A percentile compares a stretch with the other conserved stretches of the same genome.
phyloP scores from a whole-genome alignment of 208 protist species.

The Naegleria fowleri region DNA sequence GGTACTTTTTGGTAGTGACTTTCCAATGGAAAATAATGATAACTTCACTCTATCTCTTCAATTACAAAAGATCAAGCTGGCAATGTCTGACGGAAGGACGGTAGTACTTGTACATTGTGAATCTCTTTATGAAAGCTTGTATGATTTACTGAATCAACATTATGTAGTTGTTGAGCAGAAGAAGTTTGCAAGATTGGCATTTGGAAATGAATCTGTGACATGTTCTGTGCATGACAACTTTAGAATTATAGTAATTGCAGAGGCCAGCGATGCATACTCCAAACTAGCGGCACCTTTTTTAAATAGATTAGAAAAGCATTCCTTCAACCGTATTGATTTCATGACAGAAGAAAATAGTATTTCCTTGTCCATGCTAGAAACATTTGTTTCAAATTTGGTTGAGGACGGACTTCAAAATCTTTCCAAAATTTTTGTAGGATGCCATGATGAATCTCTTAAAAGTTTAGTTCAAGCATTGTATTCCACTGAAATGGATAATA shows the following conservation, averaged over 20 bases:
- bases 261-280: constrained; percentile 31
- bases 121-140: constrained; percentile 55
- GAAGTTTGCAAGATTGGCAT: constrained; percentile 31
- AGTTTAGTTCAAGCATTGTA: neutral
- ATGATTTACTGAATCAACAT: constrained; percentile 63
- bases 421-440: neutral
- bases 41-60: neutral
- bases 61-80: constrained; percentile 42
- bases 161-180: constrained; percentile 37
- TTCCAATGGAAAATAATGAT: constrained; percentile 27
- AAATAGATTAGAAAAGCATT: constrained; percentile 41
- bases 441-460: neutral
- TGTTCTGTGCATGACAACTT: constrained; percentile 36
- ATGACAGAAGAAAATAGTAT: neutral
- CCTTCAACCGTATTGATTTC: constrained; percentile 4
- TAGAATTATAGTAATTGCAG: constrained; percentile 36
- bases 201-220: constrained; percentile 10
- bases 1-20: constrained; percentile 36
- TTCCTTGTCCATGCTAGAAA: neutral
- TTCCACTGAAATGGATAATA: neutral
- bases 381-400: neutral
- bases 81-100: constrained; percentile 43
- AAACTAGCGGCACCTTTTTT: constrained; percentile 33
- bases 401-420: neutral
- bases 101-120: constrained; percentile 51